Evolutionary conservation across 345 rosid genomes (phyloP).

Genomic region (Bretschneidera sinensis): DNA sequence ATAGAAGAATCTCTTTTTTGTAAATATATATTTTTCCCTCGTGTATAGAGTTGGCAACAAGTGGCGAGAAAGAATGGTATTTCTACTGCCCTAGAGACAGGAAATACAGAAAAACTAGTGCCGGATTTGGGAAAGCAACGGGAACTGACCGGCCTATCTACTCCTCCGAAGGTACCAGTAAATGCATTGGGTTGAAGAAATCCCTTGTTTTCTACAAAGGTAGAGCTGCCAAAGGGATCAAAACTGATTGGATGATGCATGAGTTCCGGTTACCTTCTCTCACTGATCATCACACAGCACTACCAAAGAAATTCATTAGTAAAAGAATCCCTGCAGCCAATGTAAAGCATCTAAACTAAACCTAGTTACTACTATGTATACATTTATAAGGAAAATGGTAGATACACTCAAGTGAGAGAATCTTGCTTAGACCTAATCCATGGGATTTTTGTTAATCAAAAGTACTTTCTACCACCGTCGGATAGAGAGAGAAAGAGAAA

Average conservation of each 20-base stretch:
- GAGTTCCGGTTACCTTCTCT: slow-evolving; percentile 88
- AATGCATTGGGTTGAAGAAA: slow-evolving; percentile 88
- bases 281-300: slow-evolving; percentile 32
- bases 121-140: slow-evolving; percentile 94
- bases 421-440: no score
- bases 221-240: slow-evolving; percentile 82
- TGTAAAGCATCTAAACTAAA: slow-evolving; percentile 25
- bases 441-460: neutral
- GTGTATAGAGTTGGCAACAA: slow-evolving; percentile 52
- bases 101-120: slow-evolving; percentile 79
- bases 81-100: slow-evolving; percentile 88
- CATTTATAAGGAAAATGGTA: no score
- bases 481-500: slow-evolving; percentile 1
- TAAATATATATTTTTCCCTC: neutral
- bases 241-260: slow-evolving; percentile 99
- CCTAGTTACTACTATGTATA: neutral
- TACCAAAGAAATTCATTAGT: slow-evolving; percentile 42
- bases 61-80: slow-evolving; percentile 90
- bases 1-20: neutral
- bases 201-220: slow-evolving; percentile 90
- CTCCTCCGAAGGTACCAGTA: slow-evolving; percentile 62
- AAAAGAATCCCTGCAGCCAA: slow-evolving; percentile 54
- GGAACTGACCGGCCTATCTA: slow-evolving; percentile 92
- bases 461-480: neutral
- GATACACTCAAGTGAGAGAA: no score